Evolutionary conservation across 2,329 filamentous ascomycete genomes (phyloP).

Genomic region (Acephala macrosclerotiorum): DNA sequence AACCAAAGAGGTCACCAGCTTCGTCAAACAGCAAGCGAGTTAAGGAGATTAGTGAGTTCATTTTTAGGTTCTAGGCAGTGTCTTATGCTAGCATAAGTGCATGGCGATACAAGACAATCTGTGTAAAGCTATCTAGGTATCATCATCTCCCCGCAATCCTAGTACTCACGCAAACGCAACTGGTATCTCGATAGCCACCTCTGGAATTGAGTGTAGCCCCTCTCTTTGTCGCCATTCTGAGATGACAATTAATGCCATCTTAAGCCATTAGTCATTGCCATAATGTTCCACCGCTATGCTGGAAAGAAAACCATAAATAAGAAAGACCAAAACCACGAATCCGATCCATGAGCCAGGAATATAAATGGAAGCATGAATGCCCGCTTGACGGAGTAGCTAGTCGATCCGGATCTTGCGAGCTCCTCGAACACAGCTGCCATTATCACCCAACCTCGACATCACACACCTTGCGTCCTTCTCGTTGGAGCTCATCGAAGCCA

Average conservation of each 20-base stretch:
- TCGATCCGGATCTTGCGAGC: slow-evolving; percentile 42
- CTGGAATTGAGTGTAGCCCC: neutral
- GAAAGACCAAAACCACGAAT: neutral
- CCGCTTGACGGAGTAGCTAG: slow-evolving; percentile 15
- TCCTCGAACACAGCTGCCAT: slow-evolving; percentile 42
- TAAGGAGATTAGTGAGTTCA: neutral
- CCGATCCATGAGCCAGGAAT: neutral
- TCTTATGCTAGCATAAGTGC: slow-evolving; percentile 10
- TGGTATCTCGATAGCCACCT: neutral
- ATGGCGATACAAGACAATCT: slow-evolving; percentile 20
- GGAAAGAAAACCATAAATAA: neutral
- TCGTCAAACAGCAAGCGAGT: neutral
- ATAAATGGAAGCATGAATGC: neutral
- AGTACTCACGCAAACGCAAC: neutral
- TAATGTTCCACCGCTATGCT: neutral
- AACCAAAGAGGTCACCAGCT: neutral
- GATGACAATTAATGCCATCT: neutral
- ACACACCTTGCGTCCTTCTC: slow-evolving; percentile 80
- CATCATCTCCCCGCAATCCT: neutral
- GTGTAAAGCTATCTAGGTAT: slow-evolving; percentile 5
- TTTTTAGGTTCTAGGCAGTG: slow-evolving; percentile 13
- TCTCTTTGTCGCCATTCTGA: neutral
- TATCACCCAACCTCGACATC: slow-evolving; percentile 74
- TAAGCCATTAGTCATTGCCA: neutral
- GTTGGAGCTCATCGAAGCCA: slow-evolving; percentile 86